Conservation (phyloP, 805 yeast species). For the Nakazawaea siamensis region DNA sequence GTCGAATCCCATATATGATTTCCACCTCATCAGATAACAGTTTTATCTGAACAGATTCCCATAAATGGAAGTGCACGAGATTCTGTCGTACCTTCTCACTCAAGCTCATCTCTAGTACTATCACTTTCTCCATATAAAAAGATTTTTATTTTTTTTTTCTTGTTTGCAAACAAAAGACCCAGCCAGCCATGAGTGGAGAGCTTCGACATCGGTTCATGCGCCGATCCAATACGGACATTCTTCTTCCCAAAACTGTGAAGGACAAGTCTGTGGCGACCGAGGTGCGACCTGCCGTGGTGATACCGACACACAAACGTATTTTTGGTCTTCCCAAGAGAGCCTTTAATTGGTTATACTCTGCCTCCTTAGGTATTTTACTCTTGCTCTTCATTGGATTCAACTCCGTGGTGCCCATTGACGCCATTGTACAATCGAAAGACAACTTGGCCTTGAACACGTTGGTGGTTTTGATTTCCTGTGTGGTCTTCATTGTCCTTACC, state of each 20-base stretch:
- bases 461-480: slow-evolving; percentile 68
- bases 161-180: too few species aligned
- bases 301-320: slow-evolving; percentile 6
- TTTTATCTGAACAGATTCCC: slow-evolving; percentile 32
- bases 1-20: too few species aligned
- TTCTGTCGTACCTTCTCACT: slow-evolving; percentile 24
- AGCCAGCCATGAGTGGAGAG: background rate
- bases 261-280: background rate
- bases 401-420: slow-evolving; percentile 73
- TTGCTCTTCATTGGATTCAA: slow-evolving; percentile 46
- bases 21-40: too few species aligned
- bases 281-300: too few species aligned
- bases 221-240: slow-evolving; percentile 5
- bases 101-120: background rate
- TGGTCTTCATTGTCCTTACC: slow-evolving; percentile 43
- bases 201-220: slow-evolving; percentile 8
- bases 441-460: slow-evolving; percentile 73
- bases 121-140: background rate
- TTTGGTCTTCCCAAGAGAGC: slow-evolving; percentile 14
- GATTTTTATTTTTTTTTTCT: too few species aligned
- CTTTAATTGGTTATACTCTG: slow-evolving; percentile 34
- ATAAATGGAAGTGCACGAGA: slow-evolving; percentile 34
- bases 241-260: slow-evolving; percentile 2
- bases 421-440: slow-evolving; percentile 50
- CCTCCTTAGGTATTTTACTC: slow-evolving; percentile 32